These are phyloP conservation scores for Rubroboletus satanas DNA, from an alignment of 768 basidiomycete genomes.

Conservation along the genomic window DNA sequence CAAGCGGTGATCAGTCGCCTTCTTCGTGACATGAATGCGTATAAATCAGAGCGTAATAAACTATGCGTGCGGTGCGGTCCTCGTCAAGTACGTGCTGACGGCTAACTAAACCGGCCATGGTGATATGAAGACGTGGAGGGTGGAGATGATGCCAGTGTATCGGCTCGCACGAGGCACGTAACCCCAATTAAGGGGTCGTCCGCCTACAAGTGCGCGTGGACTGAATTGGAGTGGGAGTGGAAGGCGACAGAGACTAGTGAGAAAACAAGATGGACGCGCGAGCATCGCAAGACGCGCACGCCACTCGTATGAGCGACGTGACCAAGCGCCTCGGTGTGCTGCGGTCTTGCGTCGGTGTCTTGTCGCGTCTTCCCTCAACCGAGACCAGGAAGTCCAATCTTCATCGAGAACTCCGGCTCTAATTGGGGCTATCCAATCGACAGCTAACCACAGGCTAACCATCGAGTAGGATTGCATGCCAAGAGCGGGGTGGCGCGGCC, in stretches of 20 bases:
- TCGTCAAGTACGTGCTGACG: conserved; percentile 23
- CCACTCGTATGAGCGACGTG: conserved; percentile 45
- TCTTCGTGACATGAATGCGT: conserved; percentile 26
- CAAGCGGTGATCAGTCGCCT: conserved; percentile 47
- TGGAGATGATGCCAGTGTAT: conserved; percentile 60
- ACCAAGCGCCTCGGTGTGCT: conserved; percentile 48
- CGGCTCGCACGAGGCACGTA: conserved; percentile 73
- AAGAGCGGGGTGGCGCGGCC: conserved; percentile 54
- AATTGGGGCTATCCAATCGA: conserved; percentile 11
- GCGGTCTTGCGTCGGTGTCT: conserved; percentile 72
- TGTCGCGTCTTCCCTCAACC: conserved; percentile 51
- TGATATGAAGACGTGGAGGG: conserved; percentile 22
- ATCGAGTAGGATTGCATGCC: conserved; percentile 22
- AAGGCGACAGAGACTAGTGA: conserved; percentile 36
- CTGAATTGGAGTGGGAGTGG: conserved; percentile 48
- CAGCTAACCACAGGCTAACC: conserved; percentile 42
- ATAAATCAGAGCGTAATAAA: conserved; percentile 44
- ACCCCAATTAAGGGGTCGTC: conserved; percentile 82
- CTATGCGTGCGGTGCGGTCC: conserved; percentile 33
- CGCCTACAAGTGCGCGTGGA: conserved; percentile 60
- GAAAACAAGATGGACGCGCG: conserved; percentile 46
- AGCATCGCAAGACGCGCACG: conserved; percentile 52
- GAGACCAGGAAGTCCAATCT: conserved; percentile 48
- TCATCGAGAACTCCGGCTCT: conserved; percentile 40
- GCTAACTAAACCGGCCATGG: conserved; percentile 23